Percentiles rank a stretch among this genome's conserved stretches.
These are phyloP conservation scores for Lentinula lateritia DNA, from an alignment of 768 basidiomycete genomes.

Conservation along the genomic window DNA sequence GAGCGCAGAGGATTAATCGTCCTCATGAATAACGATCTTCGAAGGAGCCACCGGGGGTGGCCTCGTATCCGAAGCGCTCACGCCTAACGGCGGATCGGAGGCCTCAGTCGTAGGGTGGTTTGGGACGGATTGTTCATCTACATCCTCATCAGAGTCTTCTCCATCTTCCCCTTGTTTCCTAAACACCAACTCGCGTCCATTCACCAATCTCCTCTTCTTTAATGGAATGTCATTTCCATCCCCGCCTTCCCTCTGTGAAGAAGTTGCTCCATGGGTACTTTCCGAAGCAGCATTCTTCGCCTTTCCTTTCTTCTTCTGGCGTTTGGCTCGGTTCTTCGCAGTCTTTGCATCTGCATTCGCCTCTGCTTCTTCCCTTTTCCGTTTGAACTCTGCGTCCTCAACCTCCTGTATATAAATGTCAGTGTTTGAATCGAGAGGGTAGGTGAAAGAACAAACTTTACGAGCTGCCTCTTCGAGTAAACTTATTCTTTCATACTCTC, in stretches of 20 bases:
- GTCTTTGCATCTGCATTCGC: conserved; percentile 81
- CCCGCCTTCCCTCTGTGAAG: conserved; percentile 15
- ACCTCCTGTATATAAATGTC: conserved; percentile 46
- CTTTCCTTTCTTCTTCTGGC: conserved; percentile 87
- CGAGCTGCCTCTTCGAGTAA: conserved; percentile 78
- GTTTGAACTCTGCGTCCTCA: conserved; percentile 69
- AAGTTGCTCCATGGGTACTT: background rate
- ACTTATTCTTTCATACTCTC: conserved; percentile 94
- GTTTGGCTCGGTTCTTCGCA: conserved; percentile 89
- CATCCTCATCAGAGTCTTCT: background rate
- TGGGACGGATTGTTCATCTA: background rate
- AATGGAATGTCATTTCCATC: conserved; percentile 36
- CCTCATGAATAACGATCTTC: conserved; percentile 7
- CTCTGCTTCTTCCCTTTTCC: conserved; percentile 64
- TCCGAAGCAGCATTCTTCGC: conserved; percentile 36
- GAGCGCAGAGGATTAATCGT: background rate
- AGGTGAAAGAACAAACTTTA: conserved; percentile 46
- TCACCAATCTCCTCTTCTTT: conserved; percentile 80
- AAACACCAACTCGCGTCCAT: conserved; percentile 56
- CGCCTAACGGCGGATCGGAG: background rate
- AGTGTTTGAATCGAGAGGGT: background rate
- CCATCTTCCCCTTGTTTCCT: conserved; percentile 5
- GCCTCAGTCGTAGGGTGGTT: background rate
- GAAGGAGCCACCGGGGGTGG: background rate
- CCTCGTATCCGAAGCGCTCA: background rate